Evolutionary conservation across 2,329 filamentous ascomycete genomes (phyloP), one percentile per base, ranked within the genome.

Genomic region (Drechslerella dactyloides): DNA sequence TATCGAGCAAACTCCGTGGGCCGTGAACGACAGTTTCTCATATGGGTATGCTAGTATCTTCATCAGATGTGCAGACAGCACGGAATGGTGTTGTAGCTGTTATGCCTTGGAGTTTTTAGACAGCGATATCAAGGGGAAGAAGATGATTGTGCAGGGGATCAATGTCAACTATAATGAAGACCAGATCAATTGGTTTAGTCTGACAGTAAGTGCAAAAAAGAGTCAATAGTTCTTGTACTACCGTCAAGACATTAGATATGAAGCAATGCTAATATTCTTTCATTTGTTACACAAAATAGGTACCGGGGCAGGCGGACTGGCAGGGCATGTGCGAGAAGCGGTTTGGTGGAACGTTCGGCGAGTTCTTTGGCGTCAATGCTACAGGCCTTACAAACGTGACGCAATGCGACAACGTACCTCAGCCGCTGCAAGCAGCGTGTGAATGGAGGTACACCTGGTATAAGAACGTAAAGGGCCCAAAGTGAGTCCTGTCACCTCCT

Each of bases 41-140:
- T 89, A 88, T 76, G 87, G 87, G 13, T 89, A 86, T 76, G 86
- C 87, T 0, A 87, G 87, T 15, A 85, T 85, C 11, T 82, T 81
- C 52, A 82, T 89, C 74, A 77, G 78, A 1, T 85, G 85, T 21
- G 82, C 82, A 46, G 83, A 81, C 2, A 87, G 89, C 78, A 80
- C 81, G 0, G 82, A 79, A 17, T 88, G 86, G 85, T 90, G 87
- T 80, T 90, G 87, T 76, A 84, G 83, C 51, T 89, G 86, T 78
- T 89, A 87, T 76, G 82, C 84, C 78, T 78, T 87, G 61, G 85
- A 84, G 13, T 87, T 87, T 76, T 85, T 84, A 8, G 74, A 75
- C 50, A 74, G 74, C 23, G 44, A 69, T n/a, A 82, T 85, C 27
- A 79, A 80, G 24, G 86, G 86, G 59, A 88, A 88, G 80, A 84